phyloP scores from a whole-genome alignment of 352 stramenopile genomes.

The Phytophthora syringae region DNA sequence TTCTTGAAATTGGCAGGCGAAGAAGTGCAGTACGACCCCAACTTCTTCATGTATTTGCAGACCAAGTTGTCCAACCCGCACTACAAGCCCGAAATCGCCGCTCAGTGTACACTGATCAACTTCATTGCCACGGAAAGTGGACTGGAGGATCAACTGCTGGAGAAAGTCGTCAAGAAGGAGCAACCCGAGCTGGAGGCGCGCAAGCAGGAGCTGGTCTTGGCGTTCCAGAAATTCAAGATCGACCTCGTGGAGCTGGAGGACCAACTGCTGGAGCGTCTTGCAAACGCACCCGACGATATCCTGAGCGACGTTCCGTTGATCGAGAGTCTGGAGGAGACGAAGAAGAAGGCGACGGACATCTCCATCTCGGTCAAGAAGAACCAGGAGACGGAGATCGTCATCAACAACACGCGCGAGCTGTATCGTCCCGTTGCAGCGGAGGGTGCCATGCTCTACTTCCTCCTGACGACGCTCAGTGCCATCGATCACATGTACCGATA shows the following conservation, averaged over 20 bases:
- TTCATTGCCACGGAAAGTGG: constrained; percentile 97
- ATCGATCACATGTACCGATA: constrained; percentile 99
- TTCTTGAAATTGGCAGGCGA: constrained; percentile 96
- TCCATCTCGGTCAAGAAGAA: constrained; percentile 95
- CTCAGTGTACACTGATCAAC: constrained; percentile 98
- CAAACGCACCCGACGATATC: constrained; percentile 97
- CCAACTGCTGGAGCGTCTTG: constrained; percentile 94
- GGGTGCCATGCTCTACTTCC: constrained; percentile 98
- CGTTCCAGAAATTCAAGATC: constrained; percentile 97
- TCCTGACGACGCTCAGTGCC: constrained; percentile 94
- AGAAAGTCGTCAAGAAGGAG: constrained; percentile 96
- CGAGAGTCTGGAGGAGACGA: constrained; percentile 96
- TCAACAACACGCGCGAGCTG: constrained; percentile 94
- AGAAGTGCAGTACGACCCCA: constrained; percentile 97
- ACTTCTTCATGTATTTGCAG: constrained; percentile 97
- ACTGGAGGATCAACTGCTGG: constrained; percentile 96
- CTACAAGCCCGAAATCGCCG: constrained; percentile 98
- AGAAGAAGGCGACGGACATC: constrained; percentile 96
- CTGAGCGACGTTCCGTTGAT: constrained; percentile 96
- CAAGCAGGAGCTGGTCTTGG: constrained; percentile 92
- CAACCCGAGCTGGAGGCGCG: constrained; percentile 95
- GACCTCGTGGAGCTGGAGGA: constrained; percentile 97
- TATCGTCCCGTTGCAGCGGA: constrained; percentile 95
- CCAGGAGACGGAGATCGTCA: constrained; percentile 95
- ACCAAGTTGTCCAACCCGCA: constrained; percentile 98